Evolutionary conservation across 306 rosid species (phyloP).

Genomic region (Crataegus laevigata): DNA sequence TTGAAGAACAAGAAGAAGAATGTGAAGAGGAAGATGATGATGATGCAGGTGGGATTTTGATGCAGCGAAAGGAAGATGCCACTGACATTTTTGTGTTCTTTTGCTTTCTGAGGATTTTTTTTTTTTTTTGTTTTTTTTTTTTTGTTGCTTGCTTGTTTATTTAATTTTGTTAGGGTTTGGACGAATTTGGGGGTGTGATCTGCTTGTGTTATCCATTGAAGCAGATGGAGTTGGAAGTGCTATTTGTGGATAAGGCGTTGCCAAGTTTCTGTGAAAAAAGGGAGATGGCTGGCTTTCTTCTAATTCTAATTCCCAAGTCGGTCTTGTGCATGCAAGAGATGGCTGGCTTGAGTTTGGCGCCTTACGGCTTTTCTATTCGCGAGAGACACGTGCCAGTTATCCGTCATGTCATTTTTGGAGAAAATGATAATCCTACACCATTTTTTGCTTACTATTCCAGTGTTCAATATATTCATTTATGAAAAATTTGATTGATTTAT

Average conservation of each 20-base stretch:
- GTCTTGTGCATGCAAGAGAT: background rate
- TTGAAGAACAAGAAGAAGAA: slow-evolving; percentile 31
- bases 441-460: too few species aligned
- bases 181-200: slow-evolving; percentile 13
- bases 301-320: background rate
- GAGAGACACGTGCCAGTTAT: background rate
- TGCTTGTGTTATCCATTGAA: slow-evolving; percentile 35
- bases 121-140: background rate
- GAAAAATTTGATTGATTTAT: too few species aligned
- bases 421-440: background rate
- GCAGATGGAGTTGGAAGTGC: slow-evolving; percentile 6
- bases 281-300: slow-evolving; percentile 1
- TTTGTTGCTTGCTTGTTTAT: background rate
- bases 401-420: background rate
- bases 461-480: too few species aligned
- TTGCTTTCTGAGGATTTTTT: too few species aligned
- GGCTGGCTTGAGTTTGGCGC: background rate
- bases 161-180: slow-evolving; percentile 4
- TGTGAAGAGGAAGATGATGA: slow-evolving; percentile 27
- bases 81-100: slow-evolving; percentile 50
- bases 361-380: background rate
- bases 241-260: slow-evolving; percentile 56
- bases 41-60: slow-evolving; percentile 56
- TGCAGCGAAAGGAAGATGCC: slow-evolving; percentile 60
- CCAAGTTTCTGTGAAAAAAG: slow-evolving; percentile 47